phyloP scores from a whole-genome alignment of 83 land plant species.

The Larix sibirica region DNA sequence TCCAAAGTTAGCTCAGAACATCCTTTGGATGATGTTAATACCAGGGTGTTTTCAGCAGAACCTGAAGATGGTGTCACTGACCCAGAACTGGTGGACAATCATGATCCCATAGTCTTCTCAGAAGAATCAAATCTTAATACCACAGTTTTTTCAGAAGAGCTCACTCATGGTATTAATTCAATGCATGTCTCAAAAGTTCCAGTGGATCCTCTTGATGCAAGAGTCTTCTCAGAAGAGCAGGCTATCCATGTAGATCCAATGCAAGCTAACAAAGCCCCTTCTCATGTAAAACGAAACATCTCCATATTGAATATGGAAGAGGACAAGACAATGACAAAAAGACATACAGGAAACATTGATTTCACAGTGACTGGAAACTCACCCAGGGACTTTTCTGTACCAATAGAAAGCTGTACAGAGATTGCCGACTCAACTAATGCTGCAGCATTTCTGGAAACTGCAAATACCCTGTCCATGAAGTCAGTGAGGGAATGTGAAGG shows the following conservation, averaged over 20 bases:
- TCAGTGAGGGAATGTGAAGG: conserved; percentile 7
- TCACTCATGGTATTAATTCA: neutral
- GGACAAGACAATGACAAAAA: neutral
- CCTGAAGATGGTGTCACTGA: neutral
- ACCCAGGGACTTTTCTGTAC: neutral
- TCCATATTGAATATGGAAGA: neutral
- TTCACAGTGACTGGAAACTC: neutral
- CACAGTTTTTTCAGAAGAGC: neutral
- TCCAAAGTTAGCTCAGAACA: neutral
- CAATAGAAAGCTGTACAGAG: neutral
- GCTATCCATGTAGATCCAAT: neutral
- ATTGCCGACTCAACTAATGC: neutral
- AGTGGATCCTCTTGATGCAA: conserved; percentile 1
- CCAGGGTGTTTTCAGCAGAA: neutral
- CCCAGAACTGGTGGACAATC: neutral
- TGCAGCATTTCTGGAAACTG: neutral
- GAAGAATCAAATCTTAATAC: neutral
- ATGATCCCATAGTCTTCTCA: neutral
- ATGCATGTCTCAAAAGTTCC: neutral
- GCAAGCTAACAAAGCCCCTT: neutral
- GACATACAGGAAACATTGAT: neutral
- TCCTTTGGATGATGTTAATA: neutral
- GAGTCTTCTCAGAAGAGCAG: neutral
- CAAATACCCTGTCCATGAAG: neutral
- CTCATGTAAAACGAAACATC: neutral